Evolutionary conservation across 164 flowering plant species (phyloP).

Genomic region (Magnolia sinica): DNA sequence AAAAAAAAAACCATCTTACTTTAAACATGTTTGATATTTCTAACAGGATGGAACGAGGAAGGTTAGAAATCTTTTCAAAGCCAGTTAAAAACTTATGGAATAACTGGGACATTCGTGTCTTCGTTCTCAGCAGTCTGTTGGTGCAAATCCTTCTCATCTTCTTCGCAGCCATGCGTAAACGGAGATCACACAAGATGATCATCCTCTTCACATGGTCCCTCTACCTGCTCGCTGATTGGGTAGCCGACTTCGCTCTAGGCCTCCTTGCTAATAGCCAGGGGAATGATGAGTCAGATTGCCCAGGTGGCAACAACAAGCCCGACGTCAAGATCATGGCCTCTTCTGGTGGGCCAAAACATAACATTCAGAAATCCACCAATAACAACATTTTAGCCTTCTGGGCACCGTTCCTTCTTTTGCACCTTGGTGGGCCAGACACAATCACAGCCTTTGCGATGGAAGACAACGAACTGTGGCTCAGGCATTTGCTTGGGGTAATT

Average conservation of each 20-base stretch:
- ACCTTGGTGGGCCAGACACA: conserved; percentile 72
- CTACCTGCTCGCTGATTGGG: conserved; percentile 46
- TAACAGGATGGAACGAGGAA: background rate
- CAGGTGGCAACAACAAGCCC: background rate
- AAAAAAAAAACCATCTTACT: too few species aligned
- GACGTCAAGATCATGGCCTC: conserved; percentile 4
- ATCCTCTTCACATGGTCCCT: conserved; percentile 24
- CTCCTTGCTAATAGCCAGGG: conserved; percentile 35
- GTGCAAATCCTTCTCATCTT: conserved; percentile 24
- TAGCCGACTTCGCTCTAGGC: conserved; percentile 42
- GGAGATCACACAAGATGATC: background rate
- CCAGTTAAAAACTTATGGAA: conserved; percentile 14
- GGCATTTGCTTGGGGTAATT: conserved; percentile 37
- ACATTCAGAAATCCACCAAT: background rate
- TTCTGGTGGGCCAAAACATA: background rate
- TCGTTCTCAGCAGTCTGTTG: conserved; percentile 26
- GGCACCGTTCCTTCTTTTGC: conserved; percentile 60
- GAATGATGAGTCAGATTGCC: background rate
- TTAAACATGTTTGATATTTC: too few species aligned
- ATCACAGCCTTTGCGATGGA: conserved; percentile 58
- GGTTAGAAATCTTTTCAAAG: background rate
- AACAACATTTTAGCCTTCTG: conserved; percentile 39
- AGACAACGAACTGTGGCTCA: conserved; percentile 52
- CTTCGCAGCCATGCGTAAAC: conserved; percentile 29
- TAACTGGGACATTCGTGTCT: conserved; percentile 27